Evolutionary conservation across 2,329 filamentous ascomycete genomes (phyloP).

Genomic region (Helminthosporium solani): DNA sequence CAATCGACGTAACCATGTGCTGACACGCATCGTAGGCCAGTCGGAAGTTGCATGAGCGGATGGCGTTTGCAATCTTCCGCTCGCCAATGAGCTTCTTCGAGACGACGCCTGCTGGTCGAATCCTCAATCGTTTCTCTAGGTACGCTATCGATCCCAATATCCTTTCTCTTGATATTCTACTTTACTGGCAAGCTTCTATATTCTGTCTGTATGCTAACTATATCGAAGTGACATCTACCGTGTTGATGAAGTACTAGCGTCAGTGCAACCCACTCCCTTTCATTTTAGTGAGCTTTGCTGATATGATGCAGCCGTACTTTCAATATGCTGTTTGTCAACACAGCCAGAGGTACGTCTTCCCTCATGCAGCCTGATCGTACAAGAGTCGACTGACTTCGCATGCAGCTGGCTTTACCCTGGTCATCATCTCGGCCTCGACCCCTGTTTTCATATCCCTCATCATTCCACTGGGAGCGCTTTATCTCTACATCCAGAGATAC

Average conservation of each 20-base stretch:
- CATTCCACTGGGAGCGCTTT: slow-evolving; percentile 75
- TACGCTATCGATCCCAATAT: slow-evolving; percentile 45
- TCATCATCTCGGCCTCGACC: slow-evolving; percentile 78
- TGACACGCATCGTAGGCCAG: slow-evolving; percentile 64
- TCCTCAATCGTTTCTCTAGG: slow-evolving; percentile 95
- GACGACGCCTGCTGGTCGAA: slow-evolving; percentile 92
- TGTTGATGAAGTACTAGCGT: slow-evolving; percentile 87
- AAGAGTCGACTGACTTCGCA: slow-evolving; percentile 21
- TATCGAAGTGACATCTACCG: slow-evolving; percentile 67
- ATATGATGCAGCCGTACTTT: slow-evolving; percentile 67
- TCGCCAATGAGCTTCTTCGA: slow-evolving; percentile 99
- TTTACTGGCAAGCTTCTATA: neutral
- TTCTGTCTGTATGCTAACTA: slow-evolving; percentile 20
- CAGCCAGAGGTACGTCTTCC: slow-evolving; percentile 48
- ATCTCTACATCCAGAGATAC: slow-evolving; percentile 94
- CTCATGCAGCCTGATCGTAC: slow-evolving; percentile 14
- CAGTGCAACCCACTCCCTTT: slow-evolving; percentile 28
- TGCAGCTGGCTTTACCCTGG: slow-evolving; percentile 71
- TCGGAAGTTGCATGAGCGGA: slow-evolving; percentile 91
- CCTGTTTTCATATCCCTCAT: slow-evolving; percentile 80
- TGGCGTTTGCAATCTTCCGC: slow-evolving; percentile 96
- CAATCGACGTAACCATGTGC: slow-evolving; percentile 14
- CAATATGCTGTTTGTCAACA: slow-evolving; percentile 73
- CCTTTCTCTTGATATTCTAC: slow-evolving; percentile 1
- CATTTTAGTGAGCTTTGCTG: slow-evolving; percentile 17